Conservation (phyloP, 2,329 filamentous ascomycete genomes). For the Nemania abortiva region DNA sequence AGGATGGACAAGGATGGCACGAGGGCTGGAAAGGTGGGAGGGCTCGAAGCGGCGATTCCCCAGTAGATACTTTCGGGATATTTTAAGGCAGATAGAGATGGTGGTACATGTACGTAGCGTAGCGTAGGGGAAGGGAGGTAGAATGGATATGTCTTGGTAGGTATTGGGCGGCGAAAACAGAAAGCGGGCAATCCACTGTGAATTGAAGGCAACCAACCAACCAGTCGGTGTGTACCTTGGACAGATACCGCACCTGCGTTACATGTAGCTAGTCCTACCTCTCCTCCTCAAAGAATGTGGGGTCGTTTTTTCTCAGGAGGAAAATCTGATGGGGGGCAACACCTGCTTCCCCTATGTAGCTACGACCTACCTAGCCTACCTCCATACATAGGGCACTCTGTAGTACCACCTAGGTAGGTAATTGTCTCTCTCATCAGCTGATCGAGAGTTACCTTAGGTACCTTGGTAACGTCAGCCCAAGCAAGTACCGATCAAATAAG, state of each 20-base stretch:
- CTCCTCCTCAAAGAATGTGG: background rate
- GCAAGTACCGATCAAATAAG: too few relatives aligned
- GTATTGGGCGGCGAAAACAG: constrained; percentile 11
- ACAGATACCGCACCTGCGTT: too few relatives aligned
- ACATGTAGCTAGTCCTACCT: background rate
- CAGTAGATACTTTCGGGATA: background rate
- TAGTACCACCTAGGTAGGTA: background rate
- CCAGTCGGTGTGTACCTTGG: too few relatives aligned
- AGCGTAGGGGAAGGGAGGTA: background rate
- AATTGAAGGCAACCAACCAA: background rate
- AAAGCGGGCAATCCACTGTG: background rate
- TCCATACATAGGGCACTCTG: background rate
- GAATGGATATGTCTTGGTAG: background rate
- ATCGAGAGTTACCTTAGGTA: too few relatives aligned
- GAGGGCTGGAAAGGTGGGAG: constrained; percentile 33
- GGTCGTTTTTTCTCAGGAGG: constrained; percentile 15
- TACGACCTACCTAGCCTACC: too few relatives aligned
- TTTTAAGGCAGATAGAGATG: background rate
- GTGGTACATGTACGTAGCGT: background rate
- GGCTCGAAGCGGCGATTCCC: constrained; percentile 27
- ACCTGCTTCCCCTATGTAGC: background rate
- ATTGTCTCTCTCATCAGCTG: background rate
- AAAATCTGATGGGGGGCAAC: constrained; percentile 5
- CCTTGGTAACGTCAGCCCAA: too few relatives aligned
- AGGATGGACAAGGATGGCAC: constrained; percentile 32